Evolutionary conservation across 2,329 filamentous ascomycete genomes (phyloP), one percentile per base, ranked within the genome.

Genomic region (Thelonectria olida): DNA sequence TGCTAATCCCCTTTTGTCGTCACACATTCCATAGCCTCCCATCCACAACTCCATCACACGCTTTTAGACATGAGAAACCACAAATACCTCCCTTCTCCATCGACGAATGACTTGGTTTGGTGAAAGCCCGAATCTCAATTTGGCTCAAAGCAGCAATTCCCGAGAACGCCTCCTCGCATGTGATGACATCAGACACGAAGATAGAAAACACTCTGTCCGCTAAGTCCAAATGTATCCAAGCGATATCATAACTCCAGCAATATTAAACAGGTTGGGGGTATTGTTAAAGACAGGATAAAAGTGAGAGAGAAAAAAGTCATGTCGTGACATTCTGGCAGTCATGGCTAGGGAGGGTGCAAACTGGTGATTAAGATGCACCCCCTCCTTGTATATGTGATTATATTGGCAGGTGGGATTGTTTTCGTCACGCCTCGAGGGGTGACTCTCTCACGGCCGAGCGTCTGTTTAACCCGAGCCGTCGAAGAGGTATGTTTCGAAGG

Each of bases 231-330:
- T 25, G 36, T 45, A 52, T 51, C 52, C 47, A 63, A 57, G 36
- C 36, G 36, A 41, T 47, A 31, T 23, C 48, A 31, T 23, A 34
- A 51, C 20, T 55, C 47, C 34, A 28, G 45, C 34, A 38, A 22
- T 41, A 61, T 68, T 63, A 67, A 66, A 69, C 58, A 67, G 55
- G 49, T 54, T 28, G 19, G 52, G 68, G 68, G 67, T 71, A 71
- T 71, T 65, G 51, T 49, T 49, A 65, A 56, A 39, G 50, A 60
- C 39, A 61, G 47, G 34, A 38, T 47, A 65, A 56, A 61, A 58
- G 54, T 61, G 38, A 13, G 44, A 19, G 17, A n/a, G 10, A 31
- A 60, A 48, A 50, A 31, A 56, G 44, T 58, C 54, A 57, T 54
- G 25, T 49, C 58, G 60, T 48, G 44, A 58, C 44, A 42, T 50